Base-by-base conservation (phyloP, 495 filamentous ascomycete genomes). In the Penicillium cinerascens region DNA sequence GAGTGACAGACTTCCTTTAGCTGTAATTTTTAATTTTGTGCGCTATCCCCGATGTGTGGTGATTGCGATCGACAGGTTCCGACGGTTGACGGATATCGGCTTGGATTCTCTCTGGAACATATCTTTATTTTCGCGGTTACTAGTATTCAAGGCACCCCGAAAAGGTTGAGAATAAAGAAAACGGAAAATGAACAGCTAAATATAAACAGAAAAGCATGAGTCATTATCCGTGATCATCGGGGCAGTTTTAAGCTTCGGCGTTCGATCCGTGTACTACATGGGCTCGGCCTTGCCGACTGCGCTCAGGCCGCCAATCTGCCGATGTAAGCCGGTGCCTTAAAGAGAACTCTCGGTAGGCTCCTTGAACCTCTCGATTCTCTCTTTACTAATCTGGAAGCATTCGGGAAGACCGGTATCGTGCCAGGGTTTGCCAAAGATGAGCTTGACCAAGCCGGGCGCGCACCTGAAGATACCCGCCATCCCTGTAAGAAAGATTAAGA, bases 401-500 rank as follows among this genome's bases (percentile, higher is more conserved):
- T 49, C 46, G 15, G 52, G 52, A 22, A 55, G 47, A n/a, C 45
- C 52, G 6, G 52, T 55, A 18, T 49, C 52, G 13, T 44, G 15
- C 46, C 52, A 55, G 11, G 40, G 38, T 16, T 21, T n/a, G 3
- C 52, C 52, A 8, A 33, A 40, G 7, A 55, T 44, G 15, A 55
- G 27, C n/a, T 49, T 55, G 9, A 40, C 52, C 52, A 55, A 41
- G 1, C 52, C 52, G 9, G 52, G 52, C 8, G 52, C 46, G 38
- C 46, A 55, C 13, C 38, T 55, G n/a, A 55, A 55, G 20, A 55
- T 44, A 8, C 20, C 17, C 41, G 52, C 52, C 51, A 55, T 55
- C 2, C 52, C 45, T 55, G 22, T 29, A 7, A 29, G 9, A 10
- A 29, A 33, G 29, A 33, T 33, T 1, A 33, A 33, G 29, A 33